These are phyloP conservation scores for Penicillium coprophilum DNA, from an alignment of 495 filamentous ascomycete genomes.

Conservation along the genomic window DNA sequence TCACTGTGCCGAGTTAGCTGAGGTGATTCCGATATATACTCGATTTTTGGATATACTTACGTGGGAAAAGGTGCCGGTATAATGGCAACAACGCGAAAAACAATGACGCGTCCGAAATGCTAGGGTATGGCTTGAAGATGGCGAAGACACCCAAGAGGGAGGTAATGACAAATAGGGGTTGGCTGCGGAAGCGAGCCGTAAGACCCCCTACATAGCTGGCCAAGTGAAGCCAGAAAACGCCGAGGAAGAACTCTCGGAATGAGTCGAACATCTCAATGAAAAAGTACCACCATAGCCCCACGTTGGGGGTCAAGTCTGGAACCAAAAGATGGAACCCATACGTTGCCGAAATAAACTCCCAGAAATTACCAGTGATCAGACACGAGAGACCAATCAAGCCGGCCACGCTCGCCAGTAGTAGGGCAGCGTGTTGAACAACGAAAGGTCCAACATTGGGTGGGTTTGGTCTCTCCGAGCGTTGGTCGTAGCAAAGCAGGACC, in stretches of 20 bases:
- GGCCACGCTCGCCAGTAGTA: constrained; percentile 47
- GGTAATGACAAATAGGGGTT: constrained; percentile 82
- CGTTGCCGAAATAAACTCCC: constrained; percentile 81
- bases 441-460: constrained; percentile 42
- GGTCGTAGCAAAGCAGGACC: constrained; percentile 78
- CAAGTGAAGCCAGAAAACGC: constrained; percentile 95
- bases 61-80: constrained; percentile 90
- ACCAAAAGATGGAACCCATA: constrained; percentile 91
- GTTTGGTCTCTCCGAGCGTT: constrained; percentile 34
- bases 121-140: constrained; percentile 95
- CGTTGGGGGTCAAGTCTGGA: constrained; percentile 90
- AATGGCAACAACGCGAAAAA: constrained; percentile 81
- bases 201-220: constrained; percentile 83
- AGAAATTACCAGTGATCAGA: constrained; percentile 72
- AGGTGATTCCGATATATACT: background rate
- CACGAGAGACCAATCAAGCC: constrained; percentile 70
- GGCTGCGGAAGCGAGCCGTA: constrained; percentile 71
- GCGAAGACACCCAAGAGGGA: constrained; percentile 82
- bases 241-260: constrained; percentile 94
- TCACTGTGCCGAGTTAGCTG: constrained; percentile 53
- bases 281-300: constrained; percentile 99
- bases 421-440: constrained; percentile 46
- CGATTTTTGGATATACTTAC: constrained; percentile 47
- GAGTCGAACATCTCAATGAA: constrained; percentile 99
- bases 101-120: constrained; percentile 79